Evolutionary conservation across 176 grass and related monocot species (phyloP).

Genomic region (Carex parvula): DNA sequence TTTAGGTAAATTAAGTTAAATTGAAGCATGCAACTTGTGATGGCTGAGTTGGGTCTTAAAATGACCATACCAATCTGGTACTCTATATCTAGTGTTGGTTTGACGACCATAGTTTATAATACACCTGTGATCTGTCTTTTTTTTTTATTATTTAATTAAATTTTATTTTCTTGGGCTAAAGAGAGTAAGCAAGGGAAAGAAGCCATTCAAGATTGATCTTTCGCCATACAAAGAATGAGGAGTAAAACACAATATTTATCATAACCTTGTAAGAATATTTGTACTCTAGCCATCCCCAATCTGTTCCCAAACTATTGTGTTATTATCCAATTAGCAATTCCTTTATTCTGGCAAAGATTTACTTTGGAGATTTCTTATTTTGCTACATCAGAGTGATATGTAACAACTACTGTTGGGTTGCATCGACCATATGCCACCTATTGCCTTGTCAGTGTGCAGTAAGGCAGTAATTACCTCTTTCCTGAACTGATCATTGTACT

Average conservation of each 20-base stretch:
- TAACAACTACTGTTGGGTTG: background rate
- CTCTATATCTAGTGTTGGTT: background rate
- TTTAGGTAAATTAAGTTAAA: background rate
- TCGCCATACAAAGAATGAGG: slow-evolving; percentile 46
- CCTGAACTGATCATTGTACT: background rate
- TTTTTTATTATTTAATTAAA: background rate
- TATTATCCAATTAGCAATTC: background rate
- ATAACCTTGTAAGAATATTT: background rate
- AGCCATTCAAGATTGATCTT: slow-evolving; percentile 62
- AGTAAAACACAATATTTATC: background rate
- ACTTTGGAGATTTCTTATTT: too few relatives aligned
- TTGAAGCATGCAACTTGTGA: background rate
- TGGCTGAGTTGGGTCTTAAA: background rate
- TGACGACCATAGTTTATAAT: background rate
- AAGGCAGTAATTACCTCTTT: background rate
- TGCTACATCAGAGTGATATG: background rate
- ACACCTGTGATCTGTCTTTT: background rate
- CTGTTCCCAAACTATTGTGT: background rate
- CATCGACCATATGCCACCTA: background rate
- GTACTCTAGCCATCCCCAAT: background rate
- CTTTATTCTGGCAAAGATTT: background rate
- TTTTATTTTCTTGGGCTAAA: background rate
- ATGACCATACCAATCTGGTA: background rate
- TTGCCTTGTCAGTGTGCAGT: background rate
- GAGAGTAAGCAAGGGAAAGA: slow-evolving; percentile 75